Conservation (phyloP, 2,329 filamentous ascomycete genomes). For the Fusarium setosum region DNA sequence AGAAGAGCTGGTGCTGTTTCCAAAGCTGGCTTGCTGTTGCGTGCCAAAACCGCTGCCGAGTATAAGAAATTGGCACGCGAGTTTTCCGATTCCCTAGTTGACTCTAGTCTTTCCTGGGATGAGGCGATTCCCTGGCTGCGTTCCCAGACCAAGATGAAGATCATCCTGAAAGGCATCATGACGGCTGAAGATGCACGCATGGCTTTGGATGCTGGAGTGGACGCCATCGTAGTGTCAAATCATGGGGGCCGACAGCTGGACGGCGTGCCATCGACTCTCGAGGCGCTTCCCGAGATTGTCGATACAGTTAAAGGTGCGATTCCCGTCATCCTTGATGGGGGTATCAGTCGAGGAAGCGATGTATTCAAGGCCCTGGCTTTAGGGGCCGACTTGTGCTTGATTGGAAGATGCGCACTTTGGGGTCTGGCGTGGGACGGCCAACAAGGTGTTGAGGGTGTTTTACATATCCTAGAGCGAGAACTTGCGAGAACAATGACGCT, state of each 20-base stretch:
- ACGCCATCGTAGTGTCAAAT: conserved; percentile 9
- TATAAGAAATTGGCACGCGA: conserved; percentile 22
- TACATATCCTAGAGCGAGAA: conserved; percentile 8
- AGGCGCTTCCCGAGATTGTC: conserved; percentile 6
- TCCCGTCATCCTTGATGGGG: conserved; percentile 8
- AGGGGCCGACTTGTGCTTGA: not conserved
- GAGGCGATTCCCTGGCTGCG: conserved; percentile 37
- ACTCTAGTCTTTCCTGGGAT: conserved; percentile 36
- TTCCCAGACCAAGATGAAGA: conserved; percentile 38
- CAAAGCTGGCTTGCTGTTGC: conserved; percentile 18
- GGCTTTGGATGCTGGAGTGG: not conserved
- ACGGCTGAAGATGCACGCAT: conserved; percentile 4
- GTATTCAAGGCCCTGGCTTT: conserved; percentile 15
- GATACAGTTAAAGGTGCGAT: not conserved
- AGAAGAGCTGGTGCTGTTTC: not conserved
- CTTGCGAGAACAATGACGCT: conserved; percentile 6
- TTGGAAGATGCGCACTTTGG: conserved; percentile 10
- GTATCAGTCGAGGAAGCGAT: conserved; percentile 3
- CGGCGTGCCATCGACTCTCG: not conserved
- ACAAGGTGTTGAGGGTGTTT: conserved; percentile 5
- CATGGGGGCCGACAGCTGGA: not conserved
- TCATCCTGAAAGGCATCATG: conserved; percentile 29
- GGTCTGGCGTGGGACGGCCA: conserved; percentile 10
- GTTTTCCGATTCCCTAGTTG: conserved; percentile 23
- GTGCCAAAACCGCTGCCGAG: conserved; percentile 33